Conservation (phyloP, 140 eudicot genomes). For the Bidens hawaiensis region DNA sequence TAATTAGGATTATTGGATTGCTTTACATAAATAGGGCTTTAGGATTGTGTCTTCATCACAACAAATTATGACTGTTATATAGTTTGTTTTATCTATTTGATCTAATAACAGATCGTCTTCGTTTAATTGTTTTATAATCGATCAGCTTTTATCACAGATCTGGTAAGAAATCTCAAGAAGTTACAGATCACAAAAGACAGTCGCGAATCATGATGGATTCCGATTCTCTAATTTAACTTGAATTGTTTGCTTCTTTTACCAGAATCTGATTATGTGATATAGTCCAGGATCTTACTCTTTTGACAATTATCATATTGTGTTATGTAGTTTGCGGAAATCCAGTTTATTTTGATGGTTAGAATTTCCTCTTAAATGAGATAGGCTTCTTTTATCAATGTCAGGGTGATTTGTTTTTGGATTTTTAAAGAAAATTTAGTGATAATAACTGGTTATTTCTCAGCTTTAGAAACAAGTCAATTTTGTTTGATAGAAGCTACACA, state of each 20-base stretch:
- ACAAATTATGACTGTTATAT: not conserved
- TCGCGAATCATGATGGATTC: not conserved
- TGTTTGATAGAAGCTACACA: not conserved
- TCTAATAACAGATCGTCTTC: not conserved
- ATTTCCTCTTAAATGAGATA: not conserved
- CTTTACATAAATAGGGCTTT: not conserved
- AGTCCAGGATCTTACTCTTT: not conserved
- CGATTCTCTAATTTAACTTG: not conserved
- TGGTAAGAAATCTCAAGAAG: conserved; percentile 1
- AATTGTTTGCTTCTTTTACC: not conserved
- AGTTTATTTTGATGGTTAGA: not conserved
- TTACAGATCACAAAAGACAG: not conserved
- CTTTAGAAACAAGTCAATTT: not conserved
- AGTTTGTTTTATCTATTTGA: not conserved
- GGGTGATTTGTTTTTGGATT: not conserved
- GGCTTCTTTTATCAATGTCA: not conserved
- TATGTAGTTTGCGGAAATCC: not conserved
- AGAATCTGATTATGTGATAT: not conserved
- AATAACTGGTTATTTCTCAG: not conserved
- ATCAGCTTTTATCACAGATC: not conserved
- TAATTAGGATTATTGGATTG: not conserved
- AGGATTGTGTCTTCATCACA: not conserved
- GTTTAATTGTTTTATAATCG: not conserved
- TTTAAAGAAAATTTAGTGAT: not conserved
- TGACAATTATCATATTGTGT: not conserved